Conservation (phyloP, 257 asterid genomes). For the Fraxinus anomala region DNA sequence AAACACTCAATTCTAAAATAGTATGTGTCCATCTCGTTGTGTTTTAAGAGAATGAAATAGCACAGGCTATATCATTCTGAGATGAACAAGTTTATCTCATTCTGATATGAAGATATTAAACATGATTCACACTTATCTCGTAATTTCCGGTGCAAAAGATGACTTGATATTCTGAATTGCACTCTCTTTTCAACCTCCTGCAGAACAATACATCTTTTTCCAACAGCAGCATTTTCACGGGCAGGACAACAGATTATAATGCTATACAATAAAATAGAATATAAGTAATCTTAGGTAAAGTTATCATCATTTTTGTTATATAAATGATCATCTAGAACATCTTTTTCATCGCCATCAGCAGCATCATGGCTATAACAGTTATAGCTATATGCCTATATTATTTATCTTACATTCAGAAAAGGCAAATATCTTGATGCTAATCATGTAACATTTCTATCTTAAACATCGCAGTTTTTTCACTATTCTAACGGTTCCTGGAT, state of each 20-base stretch:
- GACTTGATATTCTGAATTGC: neutral
- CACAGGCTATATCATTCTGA: neutral
- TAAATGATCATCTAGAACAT: neutral
- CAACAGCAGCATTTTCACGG: neutral
- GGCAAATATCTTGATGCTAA: slow-evolving; percentile 10
- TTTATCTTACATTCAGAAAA: slow-evolving; percentile 34
- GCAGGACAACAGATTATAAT: neutral
- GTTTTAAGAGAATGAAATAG: neutral
- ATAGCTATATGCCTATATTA: slow-evolving; percentile 3
- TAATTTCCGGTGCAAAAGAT: neutral
- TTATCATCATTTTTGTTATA: neutral
- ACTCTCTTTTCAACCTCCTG: neutral
- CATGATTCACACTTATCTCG: neutral
- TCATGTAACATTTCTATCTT: slow-evolving; percentile 16
- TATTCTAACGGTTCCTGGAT: slow-evolving; percentile 25
- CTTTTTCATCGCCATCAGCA: neutral
- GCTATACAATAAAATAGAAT: neutral
- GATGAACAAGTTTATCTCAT: neutral
- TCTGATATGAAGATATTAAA: neutral
- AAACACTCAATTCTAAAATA: neutral
- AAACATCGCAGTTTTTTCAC: slow-evolving; percentile 7
- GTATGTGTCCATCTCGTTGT: neutral
- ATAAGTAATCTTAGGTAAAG: neutral
- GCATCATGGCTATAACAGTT: slow-evolving; percentile 17
- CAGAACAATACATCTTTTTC: neutral